A percentile compares a stretch with the other conserved stretches of the same genome.
Evolutionary conservation across 768 basidiomycete genomes (phyloP).

Genomic region (Naganishia vishniacii): DNA sequence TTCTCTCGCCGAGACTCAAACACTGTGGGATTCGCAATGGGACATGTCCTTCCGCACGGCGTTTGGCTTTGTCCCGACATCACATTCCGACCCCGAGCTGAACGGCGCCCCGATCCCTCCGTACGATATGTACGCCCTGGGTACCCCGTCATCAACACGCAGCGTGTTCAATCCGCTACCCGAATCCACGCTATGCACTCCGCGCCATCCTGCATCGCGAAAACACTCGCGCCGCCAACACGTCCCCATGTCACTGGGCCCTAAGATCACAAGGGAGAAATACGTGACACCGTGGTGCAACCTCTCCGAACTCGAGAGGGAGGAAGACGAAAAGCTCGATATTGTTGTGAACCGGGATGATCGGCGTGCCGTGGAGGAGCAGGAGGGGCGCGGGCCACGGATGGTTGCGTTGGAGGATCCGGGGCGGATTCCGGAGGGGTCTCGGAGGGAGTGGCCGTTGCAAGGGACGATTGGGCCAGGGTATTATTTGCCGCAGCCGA

Average conservation of each 20-base stretch:
- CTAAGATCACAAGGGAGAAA: slow-evolving; percentile 1
- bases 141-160: slow-evolving; percentile 4
- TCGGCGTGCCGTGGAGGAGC: background rate
- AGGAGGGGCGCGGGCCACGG: background rate
- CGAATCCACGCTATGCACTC: slow-evolving; percentile 7
- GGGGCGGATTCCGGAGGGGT: background rate
- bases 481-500: background rate
- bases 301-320: background rate
- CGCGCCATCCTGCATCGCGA: slow-evolving; percentile 6
- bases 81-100: background rate
- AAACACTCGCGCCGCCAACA: background rate
- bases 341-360: background rate
- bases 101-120: slow-evolving; percentile 7
- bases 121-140: slow-evolving; percentile 13
- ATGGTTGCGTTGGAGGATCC: slow-evolving; percentile 11
- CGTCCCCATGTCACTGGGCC: background rate
- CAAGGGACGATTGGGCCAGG: slow-evolving; percentile 8
- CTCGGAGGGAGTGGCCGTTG: slow-evolving; percentile 2
- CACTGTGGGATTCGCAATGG: slow-evolving; percentile 1
- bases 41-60: slow-evolving; percentile 18
- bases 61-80: slow-evolving; percentile 2
- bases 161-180: slow-evolving; percentile 7
- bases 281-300: slow-evolving; percentile 7
- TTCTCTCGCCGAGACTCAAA: slow-evolving; percentile 2
- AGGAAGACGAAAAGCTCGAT: background rate